Evolutionary conservation across 2,329 filamentous ascomycete species (phyloP), one percentile per base, ranked within the genome.

Genomic region (Xylariaceae sp.): DNA sequence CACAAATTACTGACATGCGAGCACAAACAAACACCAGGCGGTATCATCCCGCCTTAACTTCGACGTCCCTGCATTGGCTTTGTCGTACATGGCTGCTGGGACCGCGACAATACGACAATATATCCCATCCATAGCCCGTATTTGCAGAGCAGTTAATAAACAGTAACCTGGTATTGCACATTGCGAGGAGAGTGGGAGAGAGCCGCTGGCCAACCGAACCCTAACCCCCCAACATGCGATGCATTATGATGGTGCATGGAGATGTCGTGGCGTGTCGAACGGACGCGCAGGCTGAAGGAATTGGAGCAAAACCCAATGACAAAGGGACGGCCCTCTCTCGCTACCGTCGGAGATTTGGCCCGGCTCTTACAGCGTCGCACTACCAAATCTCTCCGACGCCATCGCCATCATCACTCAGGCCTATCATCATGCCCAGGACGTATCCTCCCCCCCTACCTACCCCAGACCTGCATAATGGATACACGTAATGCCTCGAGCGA

Each of bases 271-370:
- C 41, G 45, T 44, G 49, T 46, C 29, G 45, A 52, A 45, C 18
- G 22, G 39, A 18, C 43, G 43, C 47, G 36, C 34, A 34, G 30
- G 13, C 30, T 5, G 12, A 5, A 22, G 26, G 5, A 26, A 26
- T 26, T 26, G 26, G 26, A 26, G 26, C 18, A 44, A 44, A 43
- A 18, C 22, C 18, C 21, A 44, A 44, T 32, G 42, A 44, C 16
- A 10, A 26, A 8, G 26, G 26, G 26, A 26, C 32, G 7, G 41
- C 42, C 18, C 21, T 36, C 22, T 30, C 39, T 34, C 32, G 43
- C 37, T 50, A 19, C 21, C 16, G 32, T 55, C 57, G 57, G 57
- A 57, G 54, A 57, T 57, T 59, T 59, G 42, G 7, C 51, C 56
- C 49, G 51, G 51, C 48, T 47, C 37, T 7, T 37, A 51, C 34